A percentile compares a stretch with the other conserved stretches of the same genome.
phyloP scores from a whole-genome alignment of 768 basidiomycete species.

The Tubosaeta sp. region DNA sequence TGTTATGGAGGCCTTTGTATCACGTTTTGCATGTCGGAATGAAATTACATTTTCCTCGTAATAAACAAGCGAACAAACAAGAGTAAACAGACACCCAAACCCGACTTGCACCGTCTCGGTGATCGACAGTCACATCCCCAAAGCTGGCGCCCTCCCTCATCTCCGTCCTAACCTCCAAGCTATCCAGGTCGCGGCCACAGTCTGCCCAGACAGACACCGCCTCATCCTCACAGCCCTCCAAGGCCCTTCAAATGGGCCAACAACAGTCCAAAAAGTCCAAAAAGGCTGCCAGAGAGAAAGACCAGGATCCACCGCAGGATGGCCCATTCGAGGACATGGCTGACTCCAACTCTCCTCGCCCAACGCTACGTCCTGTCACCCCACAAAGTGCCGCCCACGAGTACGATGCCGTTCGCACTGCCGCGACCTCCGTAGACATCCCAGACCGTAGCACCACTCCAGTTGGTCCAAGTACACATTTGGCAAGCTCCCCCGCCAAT shows the following conservation, averaged over 20 bases:
- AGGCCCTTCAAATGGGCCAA: slow-evolving; percentile 67
- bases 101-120: slow-evolving; percentile 25
- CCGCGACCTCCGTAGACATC: slow-evolving; percentile 30
- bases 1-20: slow-evolving; percentile 9
- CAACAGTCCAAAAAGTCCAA: slow-evolving; percentile 79
- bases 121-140: slow-evolving; percentile 35
- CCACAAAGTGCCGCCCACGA: slow-evolving; percentile 38
- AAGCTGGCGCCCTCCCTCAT: slow-evolving; percentile 81
- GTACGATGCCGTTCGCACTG: slow-evolving; percentile 31
- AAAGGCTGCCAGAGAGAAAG: slow-evolving; percentile 68
- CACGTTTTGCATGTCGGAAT: slow-evolving; percentile 19
- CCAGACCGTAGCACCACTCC: slow-evolving; percentile 31
- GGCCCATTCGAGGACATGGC: slow-evolving; percentile 37
- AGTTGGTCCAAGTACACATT: slow-evolving; percentile 40
- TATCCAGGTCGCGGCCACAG: slow-evolving; percentile 66
- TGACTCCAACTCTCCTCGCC: slow-evolving; percentile 38
- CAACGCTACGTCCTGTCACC: slow-evolving; percentile 37
- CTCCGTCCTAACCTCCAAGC: slow-evolving; percentile 68
- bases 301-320: slow-evolving; percentile 47
- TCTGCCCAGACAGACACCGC: slow-evolving; percentile 68
- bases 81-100: slow-evolving; percentile 24
- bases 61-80: slow-evolving; percentile 36
- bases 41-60: slow-evolving; percentile 5
- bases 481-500: slow-evolving; percentile 25
- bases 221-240: slow-evolving; percentile 35